Evolutionary conservation across 2,329 filamentous ascomycete genomes (phyloP).

Genomic region (Thermothelomyces thermophilus): DNA sequence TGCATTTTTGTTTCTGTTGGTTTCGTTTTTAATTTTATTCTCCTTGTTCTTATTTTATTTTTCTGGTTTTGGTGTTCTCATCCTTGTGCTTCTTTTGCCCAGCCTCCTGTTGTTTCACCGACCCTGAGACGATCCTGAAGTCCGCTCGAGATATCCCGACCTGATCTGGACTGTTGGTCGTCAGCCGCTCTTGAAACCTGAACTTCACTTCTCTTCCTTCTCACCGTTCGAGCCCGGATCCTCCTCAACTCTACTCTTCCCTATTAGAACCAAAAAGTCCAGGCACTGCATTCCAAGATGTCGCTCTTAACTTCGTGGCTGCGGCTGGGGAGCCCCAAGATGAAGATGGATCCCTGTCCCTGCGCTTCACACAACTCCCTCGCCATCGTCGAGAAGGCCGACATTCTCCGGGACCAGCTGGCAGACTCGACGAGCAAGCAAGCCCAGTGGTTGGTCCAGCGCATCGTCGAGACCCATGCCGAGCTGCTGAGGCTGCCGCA

Average conservation of each 20-base stretch:
- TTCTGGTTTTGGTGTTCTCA: too few species aligned
- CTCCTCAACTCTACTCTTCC: too few species aligned
- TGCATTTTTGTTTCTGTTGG: too few species aligned
- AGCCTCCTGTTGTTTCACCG: too few species aligned
- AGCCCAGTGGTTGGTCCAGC: constrained; percentile 12
- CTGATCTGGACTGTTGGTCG: too few species aligned
- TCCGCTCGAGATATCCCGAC: too few species aligned
- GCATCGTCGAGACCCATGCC: constrained; percentile 18
- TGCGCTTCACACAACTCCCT: constrained; percentile 19
- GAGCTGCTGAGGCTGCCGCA: constrained; percentile 18
- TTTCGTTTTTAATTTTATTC: too few species aligned
- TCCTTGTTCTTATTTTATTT: too few species aligned
- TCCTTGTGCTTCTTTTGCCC: too few species aligned
- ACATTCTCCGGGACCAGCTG: constrained; percentile 13
- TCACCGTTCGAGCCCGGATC: too few species aligned
- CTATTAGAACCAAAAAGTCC: too few species aligned
- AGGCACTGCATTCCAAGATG: constrained; percentile 11
- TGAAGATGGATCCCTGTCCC: constrained; percentile 9
- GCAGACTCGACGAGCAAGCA: constrained; percentile 11
- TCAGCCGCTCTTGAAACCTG: not conserved
- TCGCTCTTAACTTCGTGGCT: constrained; percentile 18
- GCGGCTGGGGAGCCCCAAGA: constrained; percentile 15
- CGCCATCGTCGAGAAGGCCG: constrained; percentile 22
- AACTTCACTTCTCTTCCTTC: not conserved
- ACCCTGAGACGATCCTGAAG: too few species aligned